Conservation (phyloP, 768 basidiomycete genomes). For the Lentinula boryana region DNA sequence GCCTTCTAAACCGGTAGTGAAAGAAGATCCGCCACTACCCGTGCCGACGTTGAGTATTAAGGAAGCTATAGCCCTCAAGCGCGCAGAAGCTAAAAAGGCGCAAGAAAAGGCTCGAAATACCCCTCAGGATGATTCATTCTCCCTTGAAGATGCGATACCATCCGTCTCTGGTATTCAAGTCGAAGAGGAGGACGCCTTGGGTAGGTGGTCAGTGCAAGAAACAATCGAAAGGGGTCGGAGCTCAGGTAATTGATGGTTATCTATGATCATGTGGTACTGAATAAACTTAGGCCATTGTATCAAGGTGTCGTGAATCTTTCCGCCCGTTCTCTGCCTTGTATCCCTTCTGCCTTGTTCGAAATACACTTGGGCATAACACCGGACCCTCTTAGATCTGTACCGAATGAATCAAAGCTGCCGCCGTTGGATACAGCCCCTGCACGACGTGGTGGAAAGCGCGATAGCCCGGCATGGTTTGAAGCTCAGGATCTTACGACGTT, state of each 20-base stretch:
- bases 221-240: conserved; percentile 73
- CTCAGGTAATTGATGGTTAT: conserved; percentile 48
- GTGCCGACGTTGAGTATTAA: conserved; percentile 45
- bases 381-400: conserved; percentile 58
- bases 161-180: not conserved
- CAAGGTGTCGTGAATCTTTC: conserved; percentile 69
- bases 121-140: conserved; percentile 29
- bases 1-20: conserved; percentile 23
- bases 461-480: conserved; percentile 71
- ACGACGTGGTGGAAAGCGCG: conserved; percentile 34
- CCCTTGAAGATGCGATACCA: conserved; percentile 46
- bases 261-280: conserved; percentile 25
- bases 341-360: conserved; percentile 76
- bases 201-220: conserved; percentile 64
- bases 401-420: conserved; percentile 49
- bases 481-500: conserved; percentile 71
- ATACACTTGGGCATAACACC: conserved; percentile 74
- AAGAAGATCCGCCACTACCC: conserved; percentile 16
- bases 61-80: conserved; percentile 73
- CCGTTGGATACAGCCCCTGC: conserved; percentile 24
- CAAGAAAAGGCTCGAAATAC: conserved; percentile 18
- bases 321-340: conserved; percentile 63
- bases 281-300: conserved; percentile 40
- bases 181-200: conserved; percentile 48
- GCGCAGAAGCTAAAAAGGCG: conserved; percentile 73